These are phyloP conservation scores for Tetracladium setigerum DNA, from an alignment of 495 filamentous ascomycete genomes.

Conservation along the genomic window DNA sequence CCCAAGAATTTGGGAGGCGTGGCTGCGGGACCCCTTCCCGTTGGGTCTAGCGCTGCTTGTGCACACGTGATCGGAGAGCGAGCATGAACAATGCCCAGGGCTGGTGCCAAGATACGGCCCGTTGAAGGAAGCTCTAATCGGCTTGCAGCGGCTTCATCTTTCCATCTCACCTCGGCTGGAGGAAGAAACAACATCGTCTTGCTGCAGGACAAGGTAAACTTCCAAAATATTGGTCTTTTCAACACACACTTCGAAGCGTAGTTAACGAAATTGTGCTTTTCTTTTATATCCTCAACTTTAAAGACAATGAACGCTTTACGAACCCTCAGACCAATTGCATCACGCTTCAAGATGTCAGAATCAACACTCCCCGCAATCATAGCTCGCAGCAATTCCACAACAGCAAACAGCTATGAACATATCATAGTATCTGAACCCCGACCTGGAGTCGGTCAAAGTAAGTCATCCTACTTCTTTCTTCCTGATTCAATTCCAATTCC, in stretches of 20 bases:
- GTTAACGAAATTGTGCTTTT: too few relatives aligned
- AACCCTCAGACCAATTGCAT: constrained; percentile 49
- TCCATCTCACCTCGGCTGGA: background rate
- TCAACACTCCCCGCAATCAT: constrained; percentile 32
- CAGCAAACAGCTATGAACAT: constrained; percentile 60
- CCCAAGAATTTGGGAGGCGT: too few relatives aligned
- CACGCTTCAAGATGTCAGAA: constrained; percentile 38
- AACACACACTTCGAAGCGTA: background rate
- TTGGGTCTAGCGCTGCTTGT: too few relatives aligned
- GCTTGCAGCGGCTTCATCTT: background rate
- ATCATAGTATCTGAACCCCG: constrained; percentile 75
- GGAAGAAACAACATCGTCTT: too few relatives aligned
- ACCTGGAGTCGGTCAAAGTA: constrained; percentile 85
- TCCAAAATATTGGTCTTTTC: background rate
- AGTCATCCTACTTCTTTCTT: constrained; percentile 10
- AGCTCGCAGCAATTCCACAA: constrained; percentile 48
- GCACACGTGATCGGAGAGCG: too few relatives aligned
- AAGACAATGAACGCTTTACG: constrained; percentile 48
- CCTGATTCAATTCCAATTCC: background rate
- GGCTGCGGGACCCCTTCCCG: too few relatives aligned
- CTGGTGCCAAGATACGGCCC: background rate
- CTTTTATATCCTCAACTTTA: too few relatives aligned
- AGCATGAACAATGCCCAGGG: too few relatives aligned
- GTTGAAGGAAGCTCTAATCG: background rate
- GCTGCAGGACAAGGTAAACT: background rate